These are phyloP conservation scores for Dothideomycetes sp. DNA, from an alignment of 2,329 filamentous ascomycete species.

Conservation along the genomic window DNA sequence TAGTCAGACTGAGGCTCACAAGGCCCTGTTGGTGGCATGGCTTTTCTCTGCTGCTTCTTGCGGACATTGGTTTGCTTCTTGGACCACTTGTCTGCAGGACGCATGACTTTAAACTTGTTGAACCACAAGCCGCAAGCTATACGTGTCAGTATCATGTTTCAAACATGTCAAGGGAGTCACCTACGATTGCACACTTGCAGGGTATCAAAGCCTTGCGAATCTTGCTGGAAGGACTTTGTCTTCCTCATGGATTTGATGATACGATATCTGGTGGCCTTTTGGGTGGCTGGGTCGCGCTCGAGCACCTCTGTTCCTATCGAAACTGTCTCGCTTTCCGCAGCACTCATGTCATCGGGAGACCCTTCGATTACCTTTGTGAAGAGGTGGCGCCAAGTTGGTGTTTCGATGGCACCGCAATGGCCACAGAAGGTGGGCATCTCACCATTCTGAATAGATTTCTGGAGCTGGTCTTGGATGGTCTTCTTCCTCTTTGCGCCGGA, in stretches of 20 bases:
- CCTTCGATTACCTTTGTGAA: conserved; percentile 71
- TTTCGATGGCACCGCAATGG: conserved; percentile 93
- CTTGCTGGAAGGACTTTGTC: conserved; percentile 21
- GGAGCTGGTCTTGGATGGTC: conserved; percentile 47
- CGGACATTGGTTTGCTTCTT: conserved; percentile 21
- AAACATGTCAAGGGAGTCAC: conserved; percentile 27
- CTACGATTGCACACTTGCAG: conserved; percentile 80
- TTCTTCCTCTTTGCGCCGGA: conserved; percentile 58
- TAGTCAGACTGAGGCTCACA: conserved; percentile 15
- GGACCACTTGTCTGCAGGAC: conserved; percentile 70
- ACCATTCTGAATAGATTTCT: conserved; percentile 59
- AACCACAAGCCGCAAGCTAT: conserved; percentile 88
- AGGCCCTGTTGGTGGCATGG: conserved; percentile 7
- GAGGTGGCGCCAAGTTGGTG: conserved; percentile 90
- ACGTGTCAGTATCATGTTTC: conserved; percentile 8
- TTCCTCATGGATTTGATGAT: conserved; percentile 70
- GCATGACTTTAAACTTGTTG: conserved; percentile 74
- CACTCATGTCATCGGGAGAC: conserved; percentile 58
- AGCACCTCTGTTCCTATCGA: conserved; percentile 66
- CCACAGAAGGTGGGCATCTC: conserved; percentile 80
- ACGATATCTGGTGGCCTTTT: conserved; percentile 58
- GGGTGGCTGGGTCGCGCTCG: conserved; percentile 49
- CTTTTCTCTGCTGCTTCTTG: conserved; percentile 26
- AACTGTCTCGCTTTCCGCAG: conserved; percentile 62
- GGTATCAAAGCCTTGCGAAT: conserved; percentile 49